phyloP scores from a whole-genome alignment of 768 basidiomycete species.

The Scleroderma bovista region DNA sequence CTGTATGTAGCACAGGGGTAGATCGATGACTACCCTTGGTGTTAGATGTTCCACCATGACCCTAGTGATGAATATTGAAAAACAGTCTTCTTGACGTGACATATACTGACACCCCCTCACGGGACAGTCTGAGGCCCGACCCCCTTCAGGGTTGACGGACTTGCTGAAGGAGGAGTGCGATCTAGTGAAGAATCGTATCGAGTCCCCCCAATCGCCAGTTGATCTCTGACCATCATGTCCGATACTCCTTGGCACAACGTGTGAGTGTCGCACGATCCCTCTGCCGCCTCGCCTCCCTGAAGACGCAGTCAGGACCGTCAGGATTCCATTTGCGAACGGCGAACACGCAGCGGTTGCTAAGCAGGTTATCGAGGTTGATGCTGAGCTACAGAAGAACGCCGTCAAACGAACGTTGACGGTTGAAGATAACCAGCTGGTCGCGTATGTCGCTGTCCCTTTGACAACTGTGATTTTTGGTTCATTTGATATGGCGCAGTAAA shows the following conservation, averaged over 20 bases:
- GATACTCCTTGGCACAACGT: constrained; percentile 47
- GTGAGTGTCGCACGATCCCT: constrained; percentile 29
- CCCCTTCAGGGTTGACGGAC: background rate
- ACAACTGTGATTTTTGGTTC: background rate
- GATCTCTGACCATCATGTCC: constrained; percentile 15
- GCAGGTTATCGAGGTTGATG: constrained; percentile 81
- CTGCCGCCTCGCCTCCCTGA: background rate
- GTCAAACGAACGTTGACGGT: constrained; percentile 70
- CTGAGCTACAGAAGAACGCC: constrained; percentile 74
- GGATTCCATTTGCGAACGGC: constrained; percentile 69
- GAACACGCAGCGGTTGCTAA: constrained; percentile 79
- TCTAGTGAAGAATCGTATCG: background rate
- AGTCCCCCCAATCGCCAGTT: background rate
- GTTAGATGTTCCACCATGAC: too few species aligned
- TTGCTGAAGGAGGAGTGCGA: background rate
- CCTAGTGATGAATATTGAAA: too few species aligned
- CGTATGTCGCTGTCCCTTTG: constrained; percentile 44
- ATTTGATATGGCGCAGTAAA: constrained; percentile 36
- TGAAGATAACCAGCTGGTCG: constrained; percentile 63
- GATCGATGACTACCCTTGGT: too few species aligned
- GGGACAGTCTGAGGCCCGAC: background rate
- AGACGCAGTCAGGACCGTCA: constrained; percentile 46
- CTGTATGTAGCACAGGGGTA: too few species aligned
- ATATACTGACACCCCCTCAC: too few species aligned
- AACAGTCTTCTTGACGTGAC: too few species aligned